A percentile compares a stretch with the other conserved stretches of the same genome.
These are phyloP conservation scores for Chimonanthus praecox DNA, from an alignment of 164 flowering plant genomes.

Conservation along the genomic window DNA sequence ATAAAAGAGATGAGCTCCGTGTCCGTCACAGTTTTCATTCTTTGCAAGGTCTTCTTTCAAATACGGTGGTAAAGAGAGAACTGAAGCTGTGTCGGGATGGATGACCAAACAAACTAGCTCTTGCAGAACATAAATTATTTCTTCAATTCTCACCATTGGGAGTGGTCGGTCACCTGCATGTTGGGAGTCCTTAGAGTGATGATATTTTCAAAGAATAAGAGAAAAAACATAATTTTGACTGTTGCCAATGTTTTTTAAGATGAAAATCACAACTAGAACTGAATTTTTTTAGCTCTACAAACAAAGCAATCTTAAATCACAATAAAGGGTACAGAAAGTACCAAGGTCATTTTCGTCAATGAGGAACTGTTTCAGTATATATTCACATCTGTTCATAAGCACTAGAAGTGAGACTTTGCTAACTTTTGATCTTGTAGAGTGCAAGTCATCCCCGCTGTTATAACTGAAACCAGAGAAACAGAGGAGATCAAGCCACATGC, in stretches of 20 bases:
- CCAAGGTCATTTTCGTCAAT: constrained; percentile 73
- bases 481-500: background rate
- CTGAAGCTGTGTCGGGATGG: constrained; percentile 60
- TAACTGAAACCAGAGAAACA: constrained; percentile 28
- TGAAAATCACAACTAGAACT: background rate
- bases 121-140: constrained; percentile 61
- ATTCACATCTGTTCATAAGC: constrained; percentile 71
- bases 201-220: background rate
- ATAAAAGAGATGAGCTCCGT: constrained; percentile 58
- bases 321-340: constrained; percentile 14
- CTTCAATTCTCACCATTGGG: constrained; percentile 75
- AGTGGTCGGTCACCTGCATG: constrained; percentile 64
- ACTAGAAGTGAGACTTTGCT: constrained; percentile 60
- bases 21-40: constrained; percentile 30
- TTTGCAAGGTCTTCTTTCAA: constrained; percentile 39
- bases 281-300: background rate
- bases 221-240: background rate
- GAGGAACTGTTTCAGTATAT: constrained; percentile 62
- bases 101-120: constrained; percentile 59
- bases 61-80: constrained; percentile 52
- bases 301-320: background rate
- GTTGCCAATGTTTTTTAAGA: background rate
- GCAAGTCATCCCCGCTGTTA: constrained; percentile 45
- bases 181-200: background rate
- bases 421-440: constrained; percentile 56